Base-by-base conservation (phyloP, 2,329 filamentous ascomycete species). In the Ceratocystis harringtonii region DNA sequence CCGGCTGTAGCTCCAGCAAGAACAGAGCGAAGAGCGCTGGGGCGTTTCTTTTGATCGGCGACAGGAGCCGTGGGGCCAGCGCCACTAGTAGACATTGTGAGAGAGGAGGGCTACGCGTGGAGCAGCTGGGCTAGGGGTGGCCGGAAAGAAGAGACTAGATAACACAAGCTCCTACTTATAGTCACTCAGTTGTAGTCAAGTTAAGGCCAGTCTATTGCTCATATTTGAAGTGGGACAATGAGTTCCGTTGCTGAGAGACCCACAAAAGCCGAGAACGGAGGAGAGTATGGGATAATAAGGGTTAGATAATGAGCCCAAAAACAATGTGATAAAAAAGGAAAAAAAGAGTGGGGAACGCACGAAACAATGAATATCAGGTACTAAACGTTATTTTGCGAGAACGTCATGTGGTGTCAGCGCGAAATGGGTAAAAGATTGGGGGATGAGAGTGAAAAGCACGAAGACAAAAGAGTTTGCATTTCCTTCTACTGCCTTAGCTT, bases 1-100 rank as follows among this genome's bases (percentile, higher is more conserved):
- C 94, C 94, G 65, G 92, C 94, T n/a, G 88, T 89, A 66, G 90
- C 90, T 69, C 94, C 94, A 65, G 94, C 94, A 71, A 97, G 80
- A 71, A 97, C 89, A 67, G 91, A 96, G 70, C 94, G 89, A 73
- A 96, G 76, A 61, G 89, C 84, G 72, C 89, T 96, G 60, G 92
- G 89, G 76, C 74, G 74, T 73, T 80, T 81, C 65, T 69, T 67
- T 8, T 65, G 28, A 5, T 50, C 52, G 19, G 22, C 22, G 22
- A 25, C 43, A 15, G 62, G 19, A 36, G 50, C 63, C 8, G 63
- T 30, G 2, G 61, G 4, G 50, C 50, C 19, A n/a, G 55, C 12
- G 30, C 44, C 44, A 6, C 61, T 15, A 19, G 45, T 12, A 22
- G 62, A 63, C 44, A 63, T 55, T 25, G 25, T 57, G n/a, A n/a